Base-by-base conservation (phyloP, 495 filamentous ascomycete genomes). In the Cryomyces antarcticus region DNA sequence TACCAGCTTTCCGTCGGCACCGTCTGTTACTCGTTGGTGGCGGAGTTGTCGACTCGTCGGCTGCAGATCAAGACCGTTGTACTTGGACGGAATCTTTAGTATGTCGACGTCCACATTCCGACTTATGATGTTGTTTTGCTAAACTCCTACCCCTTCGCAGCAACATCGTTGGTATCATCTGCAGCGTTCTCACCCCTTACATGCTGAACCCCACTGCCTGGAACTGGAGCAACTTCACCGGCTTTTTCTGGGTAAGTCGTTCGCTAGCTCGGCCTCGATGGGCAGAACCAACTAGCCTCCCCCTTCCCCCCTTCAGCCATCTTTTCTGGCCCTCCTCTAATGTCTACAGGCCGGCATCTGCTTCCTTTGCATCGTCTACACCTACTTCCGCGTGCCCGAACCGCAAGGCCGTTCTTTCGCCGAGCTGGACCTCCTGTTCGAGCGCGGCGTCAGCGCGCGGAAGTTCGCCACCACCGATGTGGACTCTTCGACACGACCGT, bases 1-100 rank as follows among this genome's bases (percentile, higher is more conserved):
- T 75, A 73, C 51, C 62, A 73, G 45, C 59, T 71, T 47, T 68
- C 70, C n/a, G 66, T 77, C 45, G 73, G 72, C 11, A 67, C 70
- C 5, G 65, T 75, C 28, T 70, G 66, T 52, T 75, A 75, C 52
- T 70, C 70, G 5, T 66, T 77, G 48, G 72, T 77, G 6, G 65
- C 71, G 12, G 72, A 77, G 49, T 53, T 75, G 4, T 64, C 69
- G 2, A 68, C 72, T 11, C 65, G 64, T 7, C 62, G 70, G 7
- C 61, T 71, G 13, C 63, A 68, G 38, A 58, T 66, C 28, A 68
- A 72, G 46, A 71, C 70, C 30, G 62, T 75, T 34, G 68, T 71
- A 5, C 58, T 71, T 4, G 71, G 67, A 9, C 67, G 72, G n/a
- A 70, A 67, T 47, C 55, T 64, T 9, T 77, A 77, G 17, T 24